phyloP scores from a whole-genome alignment of 805 yeast species.

The Candida chauliodis region DNA sequence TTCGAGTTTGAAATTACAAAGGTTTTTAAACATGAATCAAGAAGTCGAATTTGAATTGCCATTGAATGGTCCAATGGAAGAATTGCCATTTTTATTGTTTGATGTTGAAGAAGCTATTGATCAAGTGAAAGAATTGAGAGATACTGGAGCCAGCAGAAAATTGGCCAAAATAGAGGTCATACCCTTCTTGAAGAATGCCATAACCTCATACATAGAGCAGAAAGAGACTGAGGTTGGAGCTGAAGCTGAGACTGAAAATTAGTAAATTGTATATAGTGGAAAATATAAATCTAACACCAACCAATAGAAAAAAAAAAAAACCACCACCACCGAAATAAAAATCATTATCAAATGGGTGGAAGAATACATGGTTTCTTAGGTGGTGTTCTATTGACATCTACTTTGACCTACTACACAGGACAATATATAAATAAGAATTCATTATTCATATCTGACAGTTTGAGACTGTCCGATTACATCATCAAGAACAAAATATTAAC shows the following conservation, averaged over 20 bases:
- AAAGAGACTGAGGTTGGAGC: background rate
- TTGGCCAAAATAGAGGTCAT: constrained; percentile 40
- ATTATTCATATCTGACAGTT: constrained; percentile 41
- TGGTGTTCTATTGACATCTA: constrained; percentile 60
- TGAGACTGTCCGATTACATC: constrained; percentile 46
- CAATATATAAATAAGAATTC: constrained; percentile 51
- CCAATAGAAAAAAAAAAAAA: constrained; percentile 2
- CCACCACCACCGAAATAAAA: background rate
- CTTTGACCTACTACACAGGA: constrained; percentile 60
- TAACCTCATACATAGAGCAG: constrained; percentile 10
- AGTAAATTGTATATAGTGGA: background rate
- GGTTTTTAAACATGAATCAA: constrained; percentile 24
- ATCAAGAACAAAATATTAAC: constrained; percentile 53
- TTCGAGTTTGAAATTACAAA: constrained; percentile 62
- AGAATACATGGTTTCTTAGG: constrained; percentile 43
- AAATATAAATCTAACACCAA: background rate
- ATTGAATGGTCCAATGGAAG: constrained; percentile 38
- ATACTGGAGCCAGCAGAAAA: constrained; percentile 23
- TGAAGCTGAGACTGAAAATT: background rate
- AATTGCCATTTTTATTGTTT: constrained; percentile 36
- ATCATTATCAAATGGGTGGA: constrained; percentile 34
- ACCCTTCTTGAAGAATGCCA: constrained; percentile 34
- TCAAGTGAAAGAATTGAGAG: constrained; percentile 49
- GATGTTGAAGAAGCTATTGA: constrained; percentile 39
- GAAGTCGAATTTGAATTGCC: constrained; percentile 22